Conservation (phyloP, 2,329 filamentous ascomycete species). For the Tricladium varicosporioides region DNA sequence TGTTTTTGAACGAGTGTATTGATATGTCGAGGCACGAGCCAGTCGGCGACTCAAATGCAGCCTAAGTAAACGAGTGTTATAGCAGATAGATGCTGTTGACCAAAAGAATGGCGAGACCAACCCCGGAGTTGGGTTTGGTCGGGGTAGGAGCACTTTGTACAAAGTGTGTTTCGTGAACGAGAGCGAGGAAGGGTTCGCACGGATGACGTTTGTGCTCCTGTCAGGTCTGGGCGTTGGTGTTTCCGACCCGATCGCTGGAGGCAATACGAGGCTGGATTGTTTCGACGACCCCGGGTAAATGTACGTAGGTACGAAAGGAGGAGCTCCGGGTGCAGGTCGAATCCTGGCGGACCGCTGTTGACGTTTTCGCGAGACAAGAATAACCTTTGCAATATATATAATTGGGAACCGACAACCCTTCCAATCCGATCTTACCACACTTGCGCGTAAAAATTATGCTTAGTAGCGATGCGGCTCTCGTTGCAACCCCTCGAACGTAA, state of each 20-base stretch:
- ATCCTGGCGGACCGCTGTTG: neutral
- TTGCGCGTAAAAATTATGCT: conserved; percentile 1
- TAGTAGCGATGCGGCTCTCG: neutral
- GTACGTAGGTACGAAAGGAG: neutral
- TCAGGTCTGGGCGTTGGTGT: conserved; percentile 7
- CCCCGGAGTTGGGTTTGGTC: conserved; percentile 3
- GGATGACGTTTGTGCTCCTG: conserved; percentile 16
- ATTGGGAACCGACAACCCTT: neutral
- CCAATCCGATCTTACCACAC: neutral
- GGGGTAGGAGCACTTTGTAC: conserved; percentile 6
- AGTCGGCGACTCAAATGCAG: conserved; percentile 4
- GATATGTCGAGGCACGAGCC: conserved; percentile 8
- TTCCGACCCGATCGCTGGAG: conserved; percentile 1
- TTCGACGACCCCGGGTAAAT: conserved; percentile 9
- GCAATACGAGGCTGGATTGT: conserved; percentile 8
- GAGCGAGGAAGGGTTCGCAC: conserved; percentile 12
- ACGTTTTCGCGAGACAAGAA: conserved; percentile 1
- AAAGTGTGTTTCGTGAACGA: neutral
- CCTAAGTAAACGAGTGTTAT: conserved; percentile 4
- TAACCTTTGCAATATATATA: conserved; percentile 2
- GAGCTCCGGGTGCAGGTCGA: neutral
- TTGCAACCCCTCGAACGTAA: conserved; percentile 1
- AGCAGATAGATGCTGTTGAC: neutral
- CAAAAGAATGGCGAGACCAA: conserved; percentile 4
- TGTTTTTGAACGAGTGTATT: neutral